Evolutionary conservation across 306 rosid genomes (phyloP).

Genomic region (Corylus americana): DNA sequence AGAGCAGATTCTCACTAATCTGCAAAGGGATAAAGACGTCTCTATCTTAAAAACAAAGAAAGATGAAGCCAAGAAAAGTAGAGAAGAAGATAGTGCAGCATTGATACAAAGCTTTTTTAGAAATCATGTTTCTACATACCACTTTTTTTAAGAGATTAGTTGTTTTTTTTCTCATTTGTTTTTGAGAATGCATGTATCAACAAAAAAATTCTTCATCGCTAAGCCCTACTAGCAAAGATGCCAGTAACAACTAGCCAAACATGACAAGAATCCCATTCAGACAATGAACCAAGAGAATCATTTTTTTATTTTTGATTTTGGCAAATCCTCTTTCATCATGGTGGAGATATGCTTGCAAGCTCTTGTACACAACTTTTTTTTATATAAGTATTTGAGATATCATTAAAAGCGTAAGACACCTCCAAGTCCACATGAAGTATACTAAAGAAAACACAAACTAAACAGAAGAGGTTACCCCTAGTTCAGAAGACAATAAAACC

Average conservation of each 20-base stretch:
- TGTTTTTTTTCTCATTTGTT: neutral
- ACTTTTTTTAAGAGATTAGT: neutral
- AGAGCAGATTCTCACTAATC: neutral
- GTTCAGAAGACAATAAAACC: too few relatives aligned
- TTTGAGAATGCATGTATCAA: neutral
- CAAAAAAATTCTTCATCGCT: neutral
- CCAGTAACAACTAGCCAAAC: neutral
- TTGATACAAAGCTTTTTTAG: neutral
- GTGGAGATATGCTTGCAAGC: too few relatives aligned
- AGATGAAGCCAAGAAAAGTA: neutral
- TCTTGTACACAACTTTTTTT: too few relatives aligned
- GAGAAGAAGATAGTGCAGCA: neutral
- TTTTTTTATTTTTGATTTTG: too few relatives aligned
- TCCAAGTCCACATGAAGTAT: too few relatives aligned
- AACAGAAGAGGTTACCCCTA: neutral
- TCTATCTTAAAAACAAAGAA: neutral
- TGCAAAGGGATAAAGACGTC: neutral
- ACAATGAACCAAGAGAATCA: too few relatives aligned
- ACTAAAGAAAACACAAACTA: too few relatives aligned
- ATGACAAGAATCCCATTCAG: neutral
- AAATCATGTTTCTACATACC: neutral
- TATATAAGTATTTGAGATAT: too few relatives aligned
- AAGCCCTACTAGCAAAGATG: neutral
- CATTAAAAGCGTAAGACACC: too few relatives aligned
- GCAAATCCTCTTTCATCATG: too few relatives aligned